Evolutionary conservation across 2,329 filamentous ascomycete genomes (phyloP).

Genomic region (Botrytis byssoidea): DNA sequence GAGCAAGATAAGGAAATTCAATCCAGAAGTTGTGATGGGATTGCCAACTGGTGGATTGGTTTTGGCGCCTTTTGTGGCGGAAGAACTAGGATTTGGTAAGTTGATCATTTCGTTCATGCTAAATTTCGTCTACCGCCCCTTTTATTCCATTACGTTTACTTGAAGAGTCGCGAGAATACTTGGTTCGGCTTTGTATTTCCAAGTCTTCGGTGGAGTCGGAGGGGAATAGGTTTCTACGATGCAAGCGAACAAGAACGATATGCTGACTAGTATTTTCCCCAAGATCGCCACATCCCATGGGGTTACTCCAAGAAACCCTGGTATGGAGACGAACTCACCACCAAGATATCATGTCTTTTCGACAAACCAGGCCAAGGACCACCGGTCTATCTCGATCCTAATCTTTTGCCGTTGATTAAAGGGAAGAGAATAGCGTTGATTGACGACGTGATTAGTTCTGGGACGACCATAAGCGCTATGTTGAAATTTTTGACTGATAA

Average conservation of each 20-base stretch:
- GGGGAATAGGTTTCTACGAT: too few relatives aligned
- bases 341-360: background rate
- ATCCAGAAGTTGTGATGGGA: background rate
- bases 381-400: conserved; percentile 2
- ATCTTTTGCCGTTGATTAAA: background rate
- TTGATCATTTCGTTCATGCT: background rate
- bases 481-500: background rate
- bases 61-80: conserved; percentile 9
- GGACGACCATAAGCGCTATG: background rate
- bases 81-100: conserved; percentile 7
- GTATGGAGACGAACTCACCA: background rate
- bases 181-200: too few relatives aligned
- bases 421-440: conserved; percentile 11
- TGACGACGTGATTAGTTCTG: conserved; percentile 14
- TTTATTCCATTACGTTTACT: background rate
- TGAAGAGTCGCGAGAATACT: background rate
- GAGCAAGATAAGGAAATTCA: background rate
- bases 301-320: conserved; percentile 5
- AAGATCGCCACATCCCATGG: conserved; percentile 7
- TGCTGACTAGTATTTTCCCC: background rate
- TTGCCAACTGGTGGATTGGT: conserved; percentile 10
- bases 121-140: too few relatives aligned
- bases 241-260: background rate
- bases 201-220: background rate
- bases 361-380: background rate